Evolutionary conservation across 2,329 filamentous ascomycete genomes (phyloP).

Genomic region (Diaporthe nobilis): DNA sequence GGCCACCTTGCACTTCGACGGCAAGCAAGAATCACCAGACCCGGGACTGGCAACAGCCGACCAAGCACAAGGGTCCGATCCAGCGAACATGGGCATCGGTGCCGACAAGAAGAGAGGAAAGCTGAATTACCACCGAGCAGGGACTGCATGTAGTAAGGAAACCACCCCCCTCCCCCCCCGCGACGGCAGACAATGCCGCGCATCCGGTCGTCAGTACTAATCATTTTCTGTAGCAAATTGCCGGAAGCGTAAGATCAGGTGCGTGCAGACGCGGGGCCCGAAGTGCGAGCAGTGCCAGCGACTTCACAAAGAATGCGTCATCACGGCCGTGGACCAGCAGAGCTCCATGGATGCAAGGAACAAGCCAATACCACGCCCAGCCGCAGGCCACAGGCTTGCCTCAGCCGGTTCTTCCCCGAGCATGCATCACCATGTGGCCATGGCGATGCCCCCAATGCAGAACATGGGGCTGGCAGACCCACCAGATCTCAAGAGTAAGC

Average conservation of each 20-base stretch:
- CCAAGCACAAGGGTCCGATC: conserved; percentile 46
- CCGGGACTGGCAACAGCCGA: conserved; percentile 57
- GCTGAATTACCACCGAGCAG: conserved; percentile 94
- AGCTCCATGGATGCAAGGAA: conserved; percentile 63
- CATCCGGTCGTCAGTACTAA: conserved; percentile 34
- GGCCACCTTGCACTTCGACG: conserved; percentile 53
- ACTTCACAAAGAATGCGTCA: conserved; percentile 94
- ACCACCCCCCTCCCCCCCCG: conserved; percentile 24
- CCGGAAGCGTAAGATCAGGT: conserved; percentile 92
- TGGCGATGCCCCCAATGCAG: conserved; percentile 61
- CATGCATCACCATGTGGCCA: conserved; percentile 58
- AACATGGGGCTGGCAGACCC: conserved; percentile 57
- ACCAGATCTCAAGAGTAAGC: conserved; percentile 61
- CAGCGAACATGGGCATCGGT: conserved; percentile 52
- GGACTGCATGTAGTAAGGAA: conserved; percentile 91
- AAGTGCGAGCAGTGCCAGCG: conserved; percentile 94
- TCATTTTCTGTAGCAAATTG: conserved; percentile 78
- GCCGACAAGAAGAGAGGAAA: conserved; percentile 82
- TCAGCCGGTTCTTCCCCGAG: conserved; percentile 66
- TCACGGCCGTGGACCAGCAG: conserved; percentile 88
- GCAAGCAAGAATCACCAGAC: conserved; percentile 61
- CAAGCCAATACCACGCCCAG: conserved; percentile 57
- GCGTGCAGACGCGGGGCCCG: conserved; percentile 81
- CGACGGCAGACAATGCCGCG: conserved; percentile 40
- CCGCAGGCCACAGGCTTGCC: conserved; percentile 55